Evolutionary conservation across 2,329 filamentous ascomycete species (phyloP).

Genomic region (Trichophyton rubrum): DNA sequence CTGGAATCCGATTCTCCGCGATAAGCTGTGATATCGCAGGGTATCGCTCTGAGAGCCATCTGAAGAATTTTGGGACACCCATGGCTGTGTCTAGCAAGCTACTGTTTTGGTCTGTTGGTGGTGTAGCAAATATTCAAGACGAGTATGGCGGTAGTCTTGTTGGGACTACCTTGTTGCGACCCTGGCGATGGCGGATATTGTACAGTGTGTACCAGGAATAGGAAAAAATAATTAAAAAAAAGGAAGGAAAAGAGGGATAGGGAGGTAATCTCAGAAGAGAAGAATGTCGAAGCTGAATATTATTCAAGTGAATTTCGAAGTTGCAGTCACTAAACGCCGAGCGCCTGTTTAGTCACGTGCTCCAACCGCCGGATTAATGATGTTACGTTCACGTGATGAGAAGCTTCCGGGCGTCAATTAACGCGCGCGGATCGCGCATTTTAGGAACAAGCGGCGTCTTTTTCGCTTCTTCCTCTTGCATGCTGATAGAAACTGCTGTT

Average conservation of each 20-base stretch:
- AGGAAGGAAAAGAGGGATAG: not conserved
- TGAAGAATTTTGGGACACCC: conserved; percentile 81
- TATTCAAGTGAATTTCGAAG: too few species aligned
- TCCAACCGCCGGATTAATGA: not conserved
- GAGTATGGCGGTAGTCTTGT: not conserved
- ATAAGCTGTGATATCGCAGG: conserved; percentile 97
- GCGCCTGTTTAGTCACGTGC: not conserved
- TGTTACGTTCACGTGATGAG: not conserved
- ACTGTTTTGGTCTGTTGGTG: not conserved
- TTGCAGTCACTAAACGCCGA: not conserved
- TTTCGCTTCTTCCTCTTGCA: not conserved
- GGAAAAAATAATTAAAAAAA: not conserved
- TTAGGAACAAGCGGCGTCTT: not conserved
- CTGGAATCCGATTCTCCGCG: conserved; percentile 94
- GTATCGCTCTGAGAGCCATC: conserved; percentile 99
- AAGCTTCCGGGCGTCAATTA: not conserved
- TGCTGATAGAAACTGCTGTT: not conserved
- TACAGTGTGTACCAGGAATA: not conserved
- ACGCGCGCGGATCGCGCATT: not conserved
- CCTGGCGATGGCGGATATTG: not conserved
- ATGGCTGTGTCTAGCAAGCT: conserved; percentile 29
- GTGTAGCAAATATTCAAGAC: not conserved
- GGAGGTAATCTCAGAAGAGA: not conserved
- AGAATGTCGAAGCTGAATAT: not conserved
- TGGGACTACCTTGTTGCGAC: not conserved